Evolutionary conservation across 768 basidiomycete genomes (phyloP), one percentile per base, ranked within the genome.

Genomic region (Phylloporus sp.): DNA sequence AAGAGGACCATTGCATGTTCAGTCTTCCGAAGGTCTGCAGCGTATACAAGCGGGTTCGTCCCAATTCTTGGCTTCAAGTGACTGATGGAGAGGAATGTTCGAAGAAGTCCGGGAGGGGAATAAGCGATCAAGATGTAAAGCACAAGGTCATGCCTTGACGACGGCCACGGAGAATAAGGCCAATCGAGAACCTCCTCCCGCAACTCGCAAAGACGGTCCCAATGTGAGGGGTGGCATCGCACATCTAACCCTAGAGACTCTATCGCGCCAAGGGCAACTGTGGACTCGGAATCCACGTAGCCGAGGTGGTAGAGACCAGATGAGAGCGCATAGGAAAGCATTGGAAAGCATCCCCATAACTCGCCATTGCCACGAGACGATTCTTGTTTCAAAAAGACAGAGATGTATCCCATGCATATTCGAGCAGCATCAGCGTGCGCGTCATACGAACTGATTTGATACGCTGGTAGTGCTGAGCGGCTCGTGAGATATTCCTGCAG

Each of bases 11-110:
- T 27, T 27, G 49, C 47, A 20, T 59, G 56, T 1, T 53, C 34
- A 4, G 44, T 29, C 22, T 51, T 58, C 8, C 27, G 29, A 8
- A 45, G 45, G 7, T 49, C 41, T 5, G 52, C 31, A 9, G 52
- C 52, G 35, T 59, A 59, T 16, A 59, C 26, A 1, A 58, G 49
- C 0, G 58, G 52, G 5, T 43, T 55, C 2, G 55, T 60, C n/a
- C 53, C 35, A 3, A n/a, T 18, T 7, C 49, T 50, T 18, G 43
- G 35, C 3, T 44, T 31, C 20, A 50, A 0, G 8, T 2, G 13
- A 18, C 12, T 0, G 9, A 5, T 16, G 9, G 39, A 34, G 3
- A 53, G 27, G 22, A 47, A 53, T 15, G 46, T n/a, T 13, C 12
- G 46, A 22, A 53, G 22, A 9, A 53, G 34, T 10, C 9, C 31